These are phyloP conservation scores for Yamadazyma endophytica DNA, from an alignment of 805 yeast species.

Conservation along the genomic window DNA sequence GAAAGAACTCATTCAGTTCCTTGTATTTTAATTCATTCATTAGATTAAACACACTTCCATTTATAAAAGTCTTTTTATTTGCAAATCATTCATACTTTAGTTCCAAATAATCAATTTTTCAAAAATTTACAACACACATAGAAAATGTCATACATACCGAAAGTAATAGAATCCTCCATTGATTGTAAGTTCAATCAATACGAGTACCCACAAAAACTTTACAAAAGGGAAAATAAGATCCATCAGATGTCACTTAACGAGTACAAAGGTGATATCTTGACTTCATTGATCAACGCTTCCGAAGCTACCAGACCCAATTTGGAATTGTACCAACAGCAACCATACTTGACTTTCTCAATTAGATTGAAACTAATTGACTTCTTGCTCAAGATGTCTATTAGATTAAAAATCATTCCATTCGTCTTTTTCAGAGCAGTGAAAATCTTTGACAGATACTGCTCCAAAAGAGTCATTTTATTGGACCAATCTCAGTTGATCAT, in stretches of 20 bases:
- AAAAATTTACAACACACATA: neutral
- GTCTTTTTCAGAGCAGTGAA: constrained; percentile 65
- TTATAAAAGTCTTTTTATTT: neutral
- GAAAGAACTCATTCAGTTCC: neutral
- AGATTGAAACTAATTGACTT: constrained; percentile 78
- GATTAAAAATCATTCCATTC: constrained; percentile 64
- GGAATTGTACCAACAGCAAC: constrained; percentile 74
- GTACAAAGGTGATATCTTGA: constrained; percentile 48
- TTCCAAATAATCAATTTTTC: neutral
- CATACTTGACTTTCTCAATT: constrained; percentile 72
- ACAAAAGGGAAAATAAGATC: constrained; percentile 43
- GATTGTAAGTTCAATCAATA: constrained; percentile 30
- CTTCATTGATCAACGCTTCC: constrained; percentile 28
- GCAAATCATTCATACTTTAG: neutral
- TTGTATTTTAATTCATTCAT: no score
- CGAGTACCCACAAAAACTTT: constrained; percentile 48
- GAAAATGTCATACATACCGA: no score
- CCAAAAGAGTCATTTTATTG: constrained; percentile 75
- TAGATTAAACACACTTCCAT: neutral
- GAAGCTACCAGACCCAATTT: constrained; percentile 43
- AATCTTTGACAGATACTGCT: constrained; percentile 86
- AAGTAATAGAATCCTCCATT: constrained; percentile 2
- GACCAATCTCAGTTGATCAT: constrained; percentile 90
- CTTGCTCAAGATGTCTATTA: constrained; percentile 62
- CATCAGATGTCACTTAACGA: constrained; percentile 47